phyloP scores from a whole-genome alignment of 1,139 yeast genomes.

The Pichia sorboxylosa region DNA sequence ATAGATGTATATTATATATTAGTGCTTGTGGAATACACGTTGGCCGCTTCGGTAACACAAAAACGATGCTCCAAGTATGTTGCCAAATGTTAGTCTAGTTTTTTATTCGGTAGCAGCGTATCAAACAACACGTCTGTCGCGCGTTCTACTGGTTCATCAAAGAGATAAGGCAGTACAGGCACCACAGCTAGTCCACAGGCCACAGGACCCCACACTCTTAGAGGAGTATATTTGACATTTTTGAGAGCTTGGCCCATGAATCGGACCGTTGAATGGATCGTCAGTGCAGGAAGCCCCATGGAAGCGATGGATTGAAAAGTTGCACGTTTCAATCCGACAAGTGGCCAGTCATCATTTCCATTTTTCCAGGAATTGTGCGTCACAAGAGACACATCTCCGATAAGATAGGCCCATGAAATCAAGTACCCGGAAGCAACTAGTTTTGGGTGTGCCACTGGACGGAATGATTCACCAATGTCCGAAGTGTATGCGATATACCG shows the following conservation, averaged over 20 bases:
- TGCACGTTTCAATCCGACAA: slow-evolving; percentile 57
- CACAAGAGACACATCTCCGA: slow-evolving; percentile 70
- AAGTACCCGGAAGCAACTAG: slow-evolving; percentile 60
- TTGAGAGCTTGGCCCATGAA: slow-evolving; percentile 24
- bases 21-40: no score
- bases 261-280: slow-evolving; percentile 69
- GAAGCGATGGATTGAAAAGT: slow-evolving; percentile 72
- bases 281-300: slow-evolving; percentile 81
- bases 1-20: no score
- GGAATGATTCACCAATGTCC: slow-evolving; percentile 80
- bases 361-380: slow-evolving; percentile 66
- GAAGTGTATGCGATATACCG: slow-evolving; percentile 81
- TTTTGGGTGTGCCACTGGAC: slow-evolving; percentile 69
- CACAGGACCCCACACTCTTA: slow-evolving; percentile 46
- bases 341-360: slow-evolving; percentile 61
- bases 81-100: no score
- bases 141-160: slow-evolving; percentile 74
- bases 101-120: no score
- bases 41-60: no score
- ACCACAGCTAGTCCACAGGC: slow-evolving; percentile 66
- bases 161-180: slow-evolving; percentile 65
- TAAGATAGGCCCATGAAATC: slow-evolving; percentile 63
- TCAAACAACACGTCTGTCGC: no score
- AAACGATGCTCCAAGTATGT: no score
- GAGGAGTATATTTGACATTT: slow-evolving; percentile 1